A percentile compares a stretch with the other conserved stretches of the same genome.
Evolutionary conservation across 225 moss, liverwort and hornwort species (phyloP).

Genomic region (Marchantia paleacea): DNA sequence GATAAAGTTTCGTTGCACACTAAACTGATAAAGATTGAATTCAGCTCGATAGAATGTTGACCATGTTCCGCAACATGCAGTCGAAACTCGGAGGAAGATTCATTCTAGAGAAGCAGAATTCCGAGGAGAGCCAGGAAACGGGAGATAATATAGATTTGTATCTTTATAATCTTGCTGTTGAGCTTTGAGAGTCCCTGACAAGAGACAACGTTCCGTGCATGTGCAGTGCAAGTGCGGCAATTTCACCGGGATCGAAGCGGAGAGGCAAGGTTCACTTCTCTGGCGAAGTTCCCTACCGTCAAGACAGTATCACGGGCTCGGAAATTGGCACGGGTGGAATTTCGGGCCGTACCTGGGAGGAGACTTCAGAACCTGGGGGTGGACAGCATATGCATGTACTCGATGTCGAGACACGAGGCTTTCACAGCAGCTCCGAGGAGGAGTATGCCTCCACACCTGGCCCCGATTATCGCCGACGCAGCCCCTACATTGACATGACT

Average conservation of each 20-base stretch:
- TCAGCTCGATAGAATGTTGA: no score
- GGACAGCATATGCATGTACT: neutral
- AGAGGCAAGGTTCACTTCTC: slow-evolving; percentile 2
- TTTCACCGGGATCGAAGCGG: neutral
- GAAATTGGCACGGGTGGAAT: neutral
- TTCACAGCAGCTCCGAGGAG: slow-evolving; percentile 7
- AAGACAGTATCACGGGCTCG: neutral
- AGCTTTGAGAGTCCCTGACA: neutral
- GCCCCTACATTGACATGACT: slow-evolving; percentile 11
- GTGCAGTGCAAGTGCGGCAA: neutral
- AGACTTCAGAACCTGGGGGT: neutral
- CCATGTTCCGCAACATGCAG: no score
- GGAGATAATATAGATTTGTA: neutral
- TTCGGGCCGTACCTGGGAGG: neutral
- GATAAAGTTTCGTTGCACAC: no score
- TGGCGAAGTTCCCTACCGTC: neutral
- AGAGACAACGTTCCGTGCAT: neutral
- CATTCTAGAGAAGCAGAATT: no score
- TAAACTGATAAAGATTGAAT: no score
- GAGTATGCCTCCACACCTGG: neutral
- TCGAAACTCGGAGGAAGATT: no score
- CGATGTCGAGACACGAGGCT: neutral
- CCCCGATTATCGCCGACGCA: neutral
- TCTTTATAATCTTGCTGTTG: no score
- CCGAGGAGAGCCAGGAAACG: no score